Percentiles rank a stretch among this genome's conserved stretches.
phyloP scores from a whole-genome alignment of 257 asterid species.

The Gentiana macrophylla region DNA sequence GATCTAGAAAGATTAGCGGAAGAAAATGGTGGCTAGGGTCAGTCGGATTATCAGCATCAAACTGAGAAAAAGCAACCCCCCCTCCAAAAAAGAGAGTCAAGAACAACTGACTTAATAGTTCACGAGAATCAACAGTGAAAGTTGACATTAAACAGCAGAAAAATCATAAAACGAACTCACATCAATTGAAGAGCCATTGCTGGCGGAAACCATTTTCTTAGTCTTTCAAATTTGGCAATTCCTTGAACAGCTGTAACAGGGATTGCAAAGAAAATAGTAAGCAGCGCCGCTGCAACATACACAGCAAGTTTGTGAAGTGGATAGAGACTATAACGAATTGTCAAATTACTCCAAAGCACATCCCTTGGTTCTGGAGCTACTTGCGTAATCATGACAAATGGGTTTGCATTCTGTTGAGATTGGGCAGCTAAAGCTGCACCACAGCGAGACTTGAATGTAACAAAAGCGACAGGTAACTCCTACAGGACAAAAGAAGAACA shows the following conservation, averaged over 20 bases:
- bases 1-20: too few species aligned
- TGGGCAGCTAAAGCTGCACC: conserved; percentile 95
- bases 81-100: too few species aligned
- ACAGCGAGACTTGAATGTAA: conserved; percentile 83
- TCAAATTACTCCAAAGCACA: conserved; percentile 70
- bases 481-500: conserved; percentile 11
- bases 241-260: conserved; percentile 97
- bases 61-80: too few species aligned
- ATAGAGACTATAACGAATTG: conserved; percentile 38
- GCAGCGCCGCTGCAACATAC: conserved; percentile 45
- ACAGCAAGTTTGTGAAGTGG: conserved; percentile 56
- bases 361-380: conserved; percentile 97
- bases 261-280: conserved; percentile 81
- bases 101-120: too few species aligned
- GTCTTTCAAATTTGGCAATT: conserved; percentile 66
- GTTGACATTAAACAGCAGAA: neutral
- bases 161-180: conserved; percentile 25
- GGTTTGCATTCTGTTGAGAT: conserved; percentile 81
- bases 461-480: conserved; percentile 85
- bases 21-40: too few species aligned
- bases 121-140: too few species aligned
- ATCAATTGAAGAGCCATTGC: conserved; percentile 83
- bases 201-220: conserved; percentile 90
- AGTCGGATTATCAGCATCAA: too few species aligned
- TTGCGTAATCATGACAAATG: conserved; percentile 77